phyloP scores from a whole-genome alignment of 2,329 filamentous ascomycete genomes.

The Cercospora zeina region DNA sequence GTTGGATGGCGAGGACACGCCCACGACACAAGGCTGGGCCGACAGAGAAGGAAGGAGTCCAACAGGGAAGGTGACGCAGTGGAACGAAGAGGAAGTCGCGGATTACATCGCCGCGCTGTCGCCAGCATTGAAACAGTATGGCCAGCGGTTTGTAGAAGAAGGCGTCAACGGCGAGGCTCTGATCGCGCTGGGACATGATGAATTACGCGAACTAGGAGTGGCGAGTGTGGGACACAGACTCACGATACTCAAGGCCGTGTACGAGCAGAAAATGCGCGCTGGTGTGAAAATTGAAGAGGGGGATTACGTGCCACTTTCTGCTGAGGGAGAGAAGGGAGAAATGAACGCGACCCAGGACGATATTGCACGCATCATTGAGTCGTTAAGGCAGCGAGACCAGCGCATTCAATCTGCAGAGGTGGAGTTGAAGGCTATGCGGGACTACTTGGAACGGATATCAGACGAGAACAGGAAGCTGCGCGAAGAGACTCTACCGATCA shows the following conservation, averaged over 20 bases:
- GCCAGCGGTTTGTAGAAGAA: slow-evolving; percentile 65
- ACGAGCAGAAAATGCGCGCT: slow-evolving; percentile 93
- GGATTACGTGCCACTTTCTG: slow-evolving; percentile 88
- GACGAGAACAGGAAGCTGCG: slow-evolving; percentile 86
- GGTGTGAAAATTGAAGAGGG: slow-evolving; percentile 88
- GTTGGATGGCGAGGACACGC: slow-evolving; percentile 65
- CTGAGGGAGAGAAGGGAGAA: slow-evolving; percentile 83
- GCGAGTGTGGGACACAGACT: slow-evolving; percentile 89
- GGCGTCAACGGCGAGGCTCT: slow-evolving; percentile 91
- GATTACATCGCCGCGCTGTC: slow-evolving; percentile 68
- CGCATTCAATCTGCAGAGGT: slow-evolving; percentile 80
- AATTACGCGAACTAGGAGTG: slow-evolving; percentile 93
- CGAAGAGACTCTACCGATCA: slow-evolving; percentile 86
- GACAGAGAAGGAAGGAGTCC: slow-evolving; percentile 54
- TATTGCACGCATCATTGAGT: slow-evolving; percentile 85
- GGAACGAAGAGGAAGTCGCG: slow-evolving; percentile 83
- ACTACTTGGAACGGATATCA: slow-evolving; percentile 52
- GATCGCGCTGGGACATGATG: slow-evolving; percentile 83
- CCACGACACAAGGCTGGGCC: slow-evolving; percentile 59
- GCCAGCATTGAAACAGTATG: slow-evolving; percentile 40
- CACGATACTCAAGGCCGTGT: slow-evolving; percentile 92
- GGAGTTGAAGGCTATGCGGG: slow-evolving; percentile 73
- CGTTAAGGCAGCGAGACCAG: slow-evolving; percentile 85
- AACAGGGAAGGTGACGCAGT: slow-evolving; percentile 74
- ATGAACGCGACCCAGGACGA: slow-evolving; percentile 88